These are phyloP conservation scores for Auriscalpium vulgare DNA, from an alignment of 768 basidiomycete species.

Conservation along the genomic window DNA sequence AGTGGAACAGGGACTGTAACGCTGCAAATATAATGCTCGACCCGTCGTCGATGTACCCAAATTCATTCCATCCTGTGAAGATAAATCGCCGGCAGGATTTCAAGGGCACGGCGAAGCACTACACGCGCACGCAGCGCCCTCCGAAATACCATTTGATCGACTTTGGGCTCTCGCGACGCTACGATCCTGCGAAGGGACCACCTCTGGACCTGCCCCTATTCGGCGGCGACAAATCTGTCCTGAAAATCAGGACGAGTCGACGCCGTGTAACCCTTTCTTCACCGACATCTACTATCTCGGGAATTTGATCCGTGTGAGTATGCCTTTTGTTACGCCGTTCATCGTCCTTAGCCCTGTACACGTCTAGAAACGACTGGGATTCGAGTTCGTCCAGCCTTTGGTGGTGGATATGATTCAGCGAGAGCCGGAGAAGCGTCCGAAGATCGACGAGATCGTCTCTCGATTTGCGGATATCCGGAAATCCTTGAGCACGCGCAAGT, in stretches of 20 bases:
- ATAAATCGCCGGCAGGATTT: not conserved
- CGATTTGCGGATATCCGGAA: too few species aligned
- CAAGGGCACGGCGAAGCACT: slow-evolving; percentile 6
- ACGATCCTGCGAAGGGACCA: slow-evolving; percentile 4
- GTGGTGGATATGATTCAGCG: slow-evolving; percentile 27
- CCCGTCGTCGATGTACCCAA: slow-evolving; percentile 4
- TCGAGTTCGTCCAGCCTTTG: slow-evolving; percentile 2
- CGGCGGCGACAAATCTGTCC: slow-evolving; percentile 19
- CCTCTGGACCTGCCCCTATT: slow-evolving; percentile 13
- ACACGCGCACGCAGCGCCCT: slow-evolving; percentile 16
- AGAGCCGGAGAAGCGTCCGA: slow-evolving; percentile 26
- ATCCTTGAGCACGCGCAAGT: too few species aligned
- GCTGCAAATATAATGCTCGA: slow-evolving; percentile 10
- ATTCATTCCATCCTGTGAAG: slow-evolving; percentile 4
- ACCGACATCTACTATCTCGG: slow-evolving; percentile 21
- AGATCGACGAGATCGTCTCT: too few species aligned
- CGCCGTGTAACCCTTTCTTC: slow-evolving; percentile 17
- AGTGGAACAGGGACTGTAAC: slow-evolving; percentile 7
- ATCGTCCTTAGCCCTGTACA: too few species aligned
- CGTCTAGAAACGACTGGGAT: not conserved
- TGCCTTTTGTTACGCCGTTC: too few species aligned
- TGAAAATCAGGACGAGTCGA: slow-evolving; percentile 12
- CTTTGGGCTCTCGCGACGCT: slow-evolving; percentile 21
- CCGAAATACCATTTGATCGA: slow-evolving; percentile 22
- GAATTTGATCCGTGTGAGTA: slow-evolving; percentile 15